Base-by-base conservation (phyloP, 2,329 filamentous ascomycete species). In the Pseudogymnoascus sp. region DNA sequence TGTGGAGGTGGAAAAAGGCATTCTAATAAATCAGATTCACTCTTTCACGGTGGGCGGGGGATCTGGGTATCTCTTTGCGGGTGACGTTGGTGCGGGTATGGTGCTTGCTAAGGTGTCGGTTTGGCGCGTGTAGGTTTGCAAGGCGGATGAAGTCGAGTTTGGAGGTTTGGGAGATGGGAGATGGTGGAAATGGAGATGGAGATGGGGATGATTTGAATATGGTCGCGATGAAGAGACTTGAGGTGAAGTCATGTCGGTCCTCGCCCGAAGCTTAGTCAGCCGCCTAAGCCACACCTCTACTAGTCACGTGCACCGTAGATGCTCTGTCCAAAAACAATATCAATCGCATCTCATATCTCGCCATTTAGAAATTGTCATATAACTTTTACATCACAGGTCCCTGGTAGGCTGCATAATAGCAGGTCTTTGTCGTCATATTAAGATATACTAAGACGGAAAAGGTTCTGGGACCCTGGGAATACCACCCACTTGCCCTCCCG, bases 21-120 rank as follows among this genome's bases (percentile, higher is more conserved):
- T 53, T 53, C 44, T 53, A 53, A 53, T 53, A 53, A 53, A 53
- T 53, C 44, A 53, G 44, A 53, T 53, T 53, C 44, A 53, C 44
- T 53, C 44, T 53, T 53, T 53, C 44, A 53, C 23, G 6, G 21
- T 53, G 23, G 44, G 44, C 44, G 44, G 44, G 44, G 44, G 44
- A 53, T 31, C 44, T 53, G 15, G 44, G 44, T 26, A 53, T 53
- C 44, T 28, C 23, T 53, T 53, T 28, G 44, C 23, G 44, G 23
- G 23, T 53, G 44, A 23, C 44, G 44, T 31, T 17, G 44, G 15
- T 6, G 44, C 8, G 23, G 44, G 15, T 28, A 4, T 53, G 44
- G 23, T 17, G 44, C 23, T 53, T 53, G 44, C 44, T 17, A 31
- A 31, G 23, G 44, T 4, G 23, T 17, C 15, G 44, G 44, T 53